phyloP scores from a whole-genome alignment of 345 rosid genomes.

The Heritiera littoralis region DNA sequence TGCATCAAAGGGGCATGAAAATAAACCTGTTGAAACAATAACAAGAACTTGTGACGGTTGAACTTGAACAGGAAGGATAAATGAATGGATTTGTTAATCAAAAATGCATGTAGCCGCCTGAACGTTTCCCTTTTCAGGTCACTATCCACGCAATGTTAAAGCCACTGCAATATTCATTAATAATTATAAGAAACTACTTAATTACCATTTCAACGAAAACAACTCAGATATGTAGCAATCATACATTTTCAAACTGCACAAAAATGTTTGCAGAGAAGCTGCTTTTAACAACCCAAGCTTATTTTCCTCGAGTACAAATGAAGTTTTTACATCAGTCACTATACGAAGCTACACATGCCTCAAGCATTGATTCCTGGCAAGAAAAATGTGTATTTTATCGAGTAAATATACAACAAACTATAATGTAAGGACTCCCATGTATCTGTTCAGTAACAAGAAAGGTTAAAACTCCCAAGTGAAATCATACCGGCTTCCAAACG shows the following conservation, averaged over 20 bases:
- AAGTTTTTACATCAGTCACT: constrained; percentile 6
- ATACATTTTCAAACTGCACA: background rate
- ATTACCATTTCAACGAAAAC: background rate
- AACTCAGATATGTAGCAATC: background rate
- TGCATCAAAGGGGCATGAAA: background rate
- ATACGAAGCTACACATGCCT: background rate
- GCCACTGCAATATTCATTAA: background rate
- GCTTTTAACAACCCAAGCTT: background rate
- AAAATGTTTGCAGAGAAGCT: background rate
- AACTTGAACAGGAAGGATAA: background rate
- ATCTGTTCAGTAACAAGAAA: background rate
- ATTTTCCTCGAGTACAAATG: background rate
- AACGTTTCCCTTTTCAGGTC: background rate
- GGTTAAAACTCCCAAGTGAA: background rate
- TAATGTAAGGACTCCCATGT: background rate
- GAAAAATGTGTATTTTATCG: background rate
- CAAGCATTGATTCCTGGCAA: constrained; percentile 1
- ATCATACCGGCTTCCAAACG: constrained; percentile 67
- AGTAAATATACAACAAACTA: constrained; percentile 11
- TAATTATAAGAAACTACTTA: background rate
- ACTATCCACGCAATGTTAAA: background rate
- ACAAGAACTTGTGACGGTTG: background rate
- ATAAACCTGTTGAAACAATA: background rate
- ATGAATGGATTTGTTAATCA: background rate
- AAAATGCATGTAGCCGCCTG: background rate